Conservation (phyloP, 768 basidiomycete genomes). For the Lentinula sp. region DNA sequence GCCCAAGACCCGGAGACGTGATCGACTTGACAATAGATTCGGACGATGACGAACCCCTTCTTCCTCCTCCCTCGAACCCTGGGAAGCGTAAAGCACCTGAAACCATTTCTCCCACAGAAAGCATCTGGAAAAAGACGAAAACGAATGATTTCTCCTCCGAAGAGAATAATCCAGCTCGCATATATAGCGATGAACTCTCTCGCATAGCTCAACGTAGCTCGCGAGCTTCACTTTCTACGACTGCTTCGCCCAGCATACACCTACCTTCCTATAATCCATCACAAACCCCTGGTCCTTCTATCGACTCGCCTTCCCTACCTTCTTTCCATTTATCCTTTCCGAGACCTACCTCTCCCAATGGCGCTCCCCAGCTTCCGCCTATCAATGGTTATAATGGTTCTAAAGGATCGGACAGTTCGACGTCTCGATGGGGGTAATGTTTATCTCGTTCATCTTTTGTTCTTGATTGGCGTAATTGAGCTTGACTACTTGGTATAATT, state of each 20-base stretch:
- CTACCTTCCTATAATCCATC: not conserved
- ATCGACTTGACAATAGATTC: conserved; percentile 84
- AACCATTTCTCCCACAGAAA: conserved; percentile 54
- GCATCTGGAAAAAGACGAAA: conserved; percentile 67
- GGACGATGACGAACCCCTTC: conserved; percentile 56
- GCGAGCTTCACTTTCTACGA: not conserved
- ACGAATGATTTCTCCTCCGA: conserved; percentile 20
- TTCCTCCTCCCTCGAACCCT: conserved; percentile 16
- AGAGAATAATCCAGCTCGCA: conserved; percentile 1
- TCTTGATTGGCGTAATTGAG: too few species aligned
- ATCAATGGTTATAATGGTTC: not conserved
- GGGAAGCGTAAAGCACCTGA: conserved; percentile 60
- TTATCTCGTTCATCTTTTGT: too few species aligned
- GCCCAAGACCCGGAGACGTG: conserved; percentile 41
- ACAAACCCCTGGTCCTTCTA: not conserved
- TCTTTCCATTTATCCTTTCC: not conserved
- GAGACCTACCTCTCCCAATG: not conserved
- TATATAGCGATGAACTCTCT: not conserved
- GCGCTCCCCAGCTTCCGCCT: not conserved
- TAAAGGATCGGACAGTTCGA: not conserved
- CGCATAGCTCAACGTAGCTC: not conserved
- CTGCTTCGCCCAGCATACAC: not conserved
- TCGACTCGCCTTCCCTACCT: not conserved
- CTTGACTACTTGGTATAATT: not conserved
- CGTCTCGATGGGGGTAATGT: not conserved